Evolutionary conservation across 768 basidiomycete genomes (phyloP).

Genomic region (Tulasnella sp.): DNA sequence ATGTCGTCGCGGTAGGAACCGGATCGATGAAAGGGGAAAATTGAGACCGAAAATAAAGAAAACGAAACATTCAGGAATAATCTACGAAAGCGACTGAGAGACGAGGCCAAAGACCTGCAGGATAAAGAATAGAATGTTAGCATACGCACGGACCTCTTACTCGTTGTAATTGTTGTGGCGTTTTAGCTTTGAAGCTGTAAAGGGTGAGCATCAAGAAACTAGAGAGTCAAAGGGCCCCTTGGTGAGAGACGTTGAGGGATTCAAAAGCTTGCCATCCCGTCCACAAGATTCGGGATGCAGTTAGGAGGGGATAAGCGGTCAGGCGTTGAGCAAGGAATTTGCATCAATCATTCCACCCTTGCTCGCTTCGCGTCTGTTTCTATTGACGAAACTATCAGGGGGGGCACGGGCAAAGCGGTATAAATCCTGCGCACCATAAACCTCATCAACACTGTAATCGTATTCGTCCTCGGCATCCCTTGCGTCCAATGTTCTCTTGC

Average conservation of each 20-base stretch:
- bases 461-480: slow-evolving; percentile 24
- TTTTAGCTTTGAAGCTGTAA: not conserved
- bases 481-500: slow-evolving; percentile 26
- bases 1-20: not conserved
- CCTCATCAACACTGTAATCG: not conserved
- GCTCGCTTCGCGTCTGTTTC: not conserved
- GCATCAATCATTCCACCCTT: not conserved
- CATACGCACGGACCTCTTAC: not conserved
- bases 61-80: slow-evolving; percentile 16
- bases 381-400: too few species aligned
- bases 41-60: not conserved
- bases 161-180: not conserved
- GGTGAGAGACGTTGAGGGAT: not conserved
- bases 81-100: slow-evolving; percentile 1
- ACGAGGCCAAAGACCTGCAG: not conserved
- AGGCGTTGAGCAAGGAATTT: not conserved
- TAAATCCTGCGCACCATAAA: slow-evolving; percentile 12
- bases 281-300: not conserved
- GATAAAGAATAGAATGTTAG: not conserved
- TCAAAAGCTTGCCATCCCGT: not conserved
- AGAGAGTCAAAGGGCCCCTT: not conserved
- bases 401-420: not conserved
- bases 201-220: not conserved
- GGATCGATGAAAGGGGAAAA: not conserved
- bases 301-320: not conserved